Base-by-base conservation (phyloP, 345 rosid genomes). In the Citrus reticulata region DNA sequence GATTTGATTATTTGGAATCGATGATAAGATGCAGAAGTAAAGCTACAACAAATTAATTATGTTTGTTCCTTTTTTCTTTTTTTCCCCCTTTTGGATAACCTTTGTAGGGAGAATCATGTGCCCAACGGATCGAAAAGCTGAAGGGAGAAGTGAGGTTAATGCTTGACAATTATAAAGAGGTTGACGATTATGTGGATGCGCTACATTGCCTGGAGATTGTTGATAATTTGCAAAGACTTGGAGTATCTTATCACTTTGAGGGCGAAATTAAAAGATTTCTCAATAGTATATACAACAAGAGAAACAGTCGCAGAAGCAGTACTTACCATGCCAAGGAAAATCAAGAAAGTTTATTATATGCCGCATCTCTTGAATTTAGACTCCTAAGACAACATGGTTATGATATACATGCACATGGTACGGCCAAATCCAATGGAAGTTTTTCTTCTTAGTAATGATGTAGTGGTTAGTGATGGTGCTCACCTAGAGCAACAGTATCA, bases 151-250 rank as follows among this genome's bases (percentile, higher is more conserved):
- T 62, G 30, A 77, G 25, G 72, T 27, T 14, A 17, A 61, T 54
- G 77, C 62, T 77, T 57, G 35, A 60, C 20, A 20, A 62, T 57
- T n/a, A 30, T 6, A 13, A 62, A 34, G 66, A 16, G 29, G 1
- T 30, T 35, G 68, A 64, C 51, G 51, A 46, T 46, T 46, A 46
- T 20, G 19, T 0, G 8, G 60, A 61, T 35, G 34, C 75, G 59
- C 54, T 77, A 20, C 59, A 71, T 46, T 75, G 77, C 55, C 82
- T 86, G 29, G 85, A 82, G 77, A 72, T 86, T 10, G 40, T 86
- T 7, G 85, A 84, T 60, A 30, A 55, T n/a, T 60, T 86, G 63
- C 78, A 83, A 62, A 83, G 85, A 68, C 85, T 85, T 20, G 88
- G 88, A 55, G 37, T 86, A 8, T 81, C 85, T 29, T 84, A 84